Evolutionary conservation across 768 basidiomycete species (phyloP), one percentile per base, ranked within the genome.

Genomic region (Russula sp.): DNA sequence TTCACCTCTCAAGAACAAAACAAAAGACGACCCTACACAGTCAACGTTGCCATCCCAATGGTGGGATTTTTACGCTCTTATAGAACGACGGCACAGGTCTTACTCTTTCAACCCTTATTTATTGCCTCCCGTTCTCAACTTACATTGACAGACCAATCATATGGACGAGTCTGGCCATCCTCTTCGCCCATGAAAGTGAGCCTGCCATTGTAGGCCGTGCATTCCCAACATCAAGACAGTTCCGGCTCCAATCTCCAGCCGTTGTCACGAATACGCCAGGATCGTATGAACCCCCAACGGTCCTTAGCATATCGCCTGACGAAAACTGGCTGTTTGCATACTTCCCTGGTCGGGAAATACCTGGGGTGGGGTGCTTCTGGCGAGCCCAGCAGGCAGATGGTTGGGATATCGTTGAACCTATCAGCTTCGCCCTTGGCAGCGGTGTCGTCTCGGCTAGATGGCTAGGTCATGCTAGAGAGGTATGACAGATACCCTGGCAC

Each of bases 271-370:
- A 74, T 22, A 73, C 79, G 0, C 75, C 81, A 7, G 58, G 72
- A 11, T 75, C 78, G 2, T 90, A 84, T 69, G 78, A 80, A 18
- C 82, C 88, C 7, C 83, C 88, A 0, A 80, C 80, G 7, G 71
- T 85, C 35, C 81, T 91, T 53, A 81, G 82, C 7, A 77, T 83
- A 20, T 80, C 83, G 6, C 78, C 85, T 3, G 74, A 75, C 34
- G 83, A 85, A 62, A 76, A 79, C 51, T 86, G 81, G 83, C 69
- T 91, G 5, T 90, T 89, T 67, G 88, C 87, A 1, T 91, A 84
- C 69, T 90, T 87, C 69, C 87, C 88, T 11, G 77, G 84, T 43
- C 74, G 74, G 35, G 79, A 78, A 29, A 70, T 73, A 1, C 83
- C 84, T 61, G 86, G 87, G 11, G 71, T 81, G 46, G 83, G 79